A percentile compares a stretch with the other conserved stretches of the same genome.
Evolutionary conservation across 2,329 filamentous ascomycete genomes (phyloP).

Genomic region (Neopestalotiopsis clavispora): DNA sequence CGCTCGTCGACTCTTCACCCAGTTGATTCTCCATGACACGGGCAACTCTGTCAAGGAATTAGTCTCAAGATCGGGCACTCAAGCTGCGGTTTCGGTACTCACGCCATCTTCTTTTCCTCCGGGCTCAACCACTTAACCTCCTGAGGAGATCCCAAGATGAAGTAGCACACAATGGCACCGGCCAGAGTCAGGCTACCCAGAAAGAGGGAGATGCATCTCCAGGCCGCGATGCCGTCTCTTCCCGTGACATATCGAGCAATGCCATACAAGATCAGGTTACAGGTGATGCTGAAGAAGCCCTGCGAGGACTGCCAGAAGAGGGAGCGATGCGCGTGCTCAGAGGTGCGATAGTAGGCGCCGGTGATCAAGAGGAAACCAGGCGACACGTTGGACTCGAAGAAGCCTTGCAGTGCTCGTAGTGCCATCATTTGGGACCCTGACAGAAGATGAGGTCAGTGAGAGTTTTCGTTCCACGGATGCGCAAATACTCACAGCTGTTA

Average conservation of each 20-base stretch:
- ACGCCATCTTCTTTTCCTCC: conserved; percentile 34
- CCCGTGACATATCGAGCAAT: conserved; percentile 29
- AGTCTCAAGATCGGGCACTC: not conserved
- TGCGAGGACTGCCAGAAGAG: conserved; percentile 39
- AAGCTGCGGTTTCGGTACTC: not conserved
- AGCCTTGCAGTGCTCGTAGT: conserved; percentile 34
- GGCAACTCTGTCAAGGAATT: conserved; percentile 21
- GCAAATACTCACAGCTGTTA: not conserved
- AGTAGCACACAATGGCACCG: conserved; percentile 28
- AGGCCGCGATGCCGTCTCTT: conserved; percentile 28
- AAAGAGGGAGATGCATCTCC: conserved; percentile 36
- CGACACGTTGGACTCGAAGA: not conserved
- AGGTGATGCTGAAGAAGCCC: conserved; percentile 37
- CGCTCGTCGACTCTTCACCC: conserved; percentile 31
- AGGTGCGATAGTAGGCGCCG: conserved; percentile 34
- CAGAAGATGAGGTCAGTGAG: too few species aligned
- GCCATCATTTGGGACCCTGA: conserved; percentile 30
- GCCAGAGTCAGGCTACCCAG: conserved; percentile 34
- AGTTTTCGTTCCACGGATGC: conserved; percentile 26
- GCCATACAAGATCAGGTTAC: conserved; percentile 34
- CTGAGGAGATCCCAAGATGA: conserved; percentile 36
- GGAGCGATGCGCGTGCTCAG: conserved; percentile 35
- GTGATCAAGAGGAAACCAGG: conserved; percentile 6
- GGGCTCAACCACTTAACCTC: conserved; percentile 36
- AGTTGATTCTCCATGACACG: conserved; percentile 34